Evolutionary conservation across 1,284 basidiomycete genomes (phyloP).

Genomic region (Phylloporus sp.): DNA sequence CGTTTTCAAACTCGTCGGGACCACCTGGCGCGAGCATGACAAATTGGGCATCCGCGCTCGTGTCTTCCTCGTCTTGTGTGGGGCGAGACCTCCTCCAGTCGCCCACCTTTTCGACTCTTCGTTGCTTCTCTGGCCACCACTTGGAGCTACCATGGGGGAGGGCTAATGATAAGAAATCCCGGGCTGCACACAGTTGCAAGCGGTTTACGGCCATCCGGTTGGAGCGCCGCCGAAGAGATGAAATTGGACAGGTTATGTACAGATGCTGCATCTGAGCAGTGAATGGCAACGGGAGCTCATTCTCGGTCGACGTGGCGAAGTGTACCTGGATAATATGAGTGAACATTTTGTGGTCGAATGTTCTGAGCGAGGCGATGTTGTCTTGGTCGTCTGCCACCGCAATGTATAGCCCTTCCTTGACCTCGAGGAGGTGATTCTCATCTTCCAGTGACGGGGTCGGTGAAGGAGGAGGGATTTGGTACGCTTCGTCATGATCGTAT

Average conservation of each 20-base stretch:
- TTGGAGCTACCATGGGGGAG: conserved; percentile 18
- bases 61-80: neutral
- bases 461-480: neutral
- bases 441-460: neutral
- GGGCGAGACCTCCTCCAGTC: neutral
- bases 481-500: neutral
- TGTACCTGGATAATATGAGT: conserved; percentile 31
- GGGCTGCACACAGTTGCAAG: conserved; percentile 24
- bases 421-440: conserved; percentile 14
- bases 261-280: conserved; percentile 4
- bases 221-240: neutral
- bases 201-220: conserved; percentile 5
- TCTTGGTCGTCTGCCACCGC: conserved; percentile 20
- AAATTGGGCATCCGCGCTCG: neutral
- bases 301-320: neutral
- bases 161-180: conserved; percentile 30
- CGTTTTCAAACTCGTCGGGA: neutral
- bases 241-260: conserved; percentile 14
- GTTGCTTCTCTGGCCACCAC: conserved; percentile 11
- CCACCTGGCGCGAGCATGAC: conserved; percentile 12
- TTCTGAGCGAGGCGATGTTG: conserved; percentile 14
- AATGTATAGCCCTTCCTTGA: conserved; percentile 26
- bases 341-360: conserved; percentile 20
- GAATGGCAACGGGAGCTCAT: neutral
- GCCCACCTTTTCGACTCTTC: neutral